Conservation (phyloP, 1,284 basidiomycete genomes). For the Schizophyllum commune region DNA sequence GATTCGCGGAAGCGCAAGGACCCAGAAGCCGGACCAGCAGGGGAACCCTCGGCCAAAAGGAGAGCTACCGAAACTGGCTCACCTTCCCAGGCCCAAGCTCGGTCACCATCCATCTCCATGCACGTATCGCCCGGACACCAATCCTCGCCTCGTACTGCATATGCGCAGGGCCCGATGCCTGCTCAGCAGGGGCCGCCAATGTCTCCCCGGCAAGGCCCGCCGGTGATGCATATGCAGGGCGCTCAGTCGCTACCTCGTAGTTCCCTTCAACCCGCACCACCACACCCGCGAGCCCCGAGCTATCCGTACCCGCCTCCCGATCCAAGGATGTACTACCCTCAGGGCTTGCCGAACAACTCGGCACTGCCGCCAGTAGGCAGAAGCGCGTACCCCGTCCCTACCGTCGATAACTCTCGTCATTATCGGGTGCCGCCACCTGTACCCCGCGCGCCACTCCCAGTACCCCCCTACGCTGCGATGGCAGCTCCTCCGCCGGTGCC, state of each 20-base stretch:
- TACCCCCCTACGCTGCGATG: neutral
- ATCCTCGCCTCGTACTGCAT: neutral
- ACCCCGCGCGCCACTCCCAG: too few relatives aligned
- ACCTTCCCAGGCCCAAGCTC: neutral
- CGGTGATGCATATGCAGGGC: neutral
- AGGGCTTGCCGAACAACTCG: too few relatives aligned
- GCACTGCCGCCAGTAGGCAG: too few relatives aligned
- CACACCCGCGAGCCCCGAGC: neutral
- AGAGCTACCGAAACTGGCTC: neutral
- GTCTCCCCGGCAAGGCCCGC: neutral
- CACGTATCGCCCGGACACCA: neutral
- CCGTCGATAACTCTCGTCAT: too few relatives aligned
- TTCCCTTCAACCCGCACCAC: neutral
- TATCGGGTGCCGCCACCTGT: too few relatives aligned
- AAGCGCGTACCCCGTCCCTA: too few relatives aligned
- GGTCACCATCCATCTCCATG: neutral
- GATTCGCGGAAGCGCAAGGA: neutral
- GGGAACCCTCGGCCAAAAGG: neutral
- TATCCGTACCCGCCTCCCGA: neutral
- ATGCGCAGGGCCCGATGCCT: neutral
- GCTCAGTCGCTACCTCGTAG: neutral
- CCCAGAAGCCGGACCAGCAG: neutral
- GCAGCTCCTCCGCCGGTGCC: neutral
- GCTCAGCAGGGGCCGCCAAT: neutral
- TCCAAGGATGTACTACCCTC: too few relatives aligned